Evolutionary conservation across 2,329 filamentous ascomycete genomes (phyloP), one percentile per base, ranked within the genome.

Genomic region (Cadophora sp.): DNA sequence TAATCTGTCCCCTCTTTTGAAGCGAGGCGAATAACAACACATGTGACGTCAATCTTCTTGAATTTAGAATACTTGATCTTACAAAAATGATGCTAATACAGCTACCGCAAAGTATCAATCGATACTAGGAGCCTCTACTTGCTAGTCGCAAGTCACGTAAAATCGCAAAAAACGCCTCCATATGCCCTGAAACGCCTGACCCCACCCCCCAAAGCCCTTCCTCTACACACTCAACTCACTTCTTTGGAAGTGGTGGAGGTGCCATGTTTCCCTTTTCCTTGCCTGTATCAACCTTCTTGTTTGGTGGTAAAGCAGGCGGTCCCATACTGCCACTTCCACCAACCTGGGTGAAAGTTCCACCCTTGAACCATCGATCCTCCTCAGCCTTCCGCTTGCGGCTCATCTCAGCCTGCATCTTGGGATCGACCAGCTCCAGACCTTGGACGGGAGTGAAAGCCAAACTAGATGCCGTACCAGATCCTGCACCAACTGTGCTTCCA

Each of bases 361-460:
- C 92, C 80, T 96, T 97, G 83, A 99, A 99, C 91, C 94, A 99
- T 45, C 93, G 85, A 77, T 98, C 95, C 77, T 97, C 93, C 71
- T 98, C 96, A 0, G 93, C 94, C 78, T 97, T 96, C 70, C 94
- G 85, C 83, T 98, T 98, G 74, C 93, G 87, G 76, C 87, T 94
- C 78, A 97, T 86, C 81, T 97, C 94, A 8, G 93, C 92, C 73
- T 94, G 89, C 66, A 92, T 88, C 82, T 96, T 97, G 24, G 96
- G 96, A 78, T 98, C 95, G 7, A 98, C 94, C 14, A 99, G 86
- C 81, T 99, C 95, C 47, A 99, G 84, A 1, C 96, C 96, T 77
- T 98, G 96, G 18, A 97, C 93, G 1, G 95, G 94, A 2, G 94
- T 97, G 76, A 99, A 99, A 0, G 94, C 92, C 73, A 99, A 87